Evolutionary conservation across 495 filamentous ascomycete species (phyloP), one percentile per base, ranked within the genome.

Genomic region (Aspergillus bertholletiae): DNA sequence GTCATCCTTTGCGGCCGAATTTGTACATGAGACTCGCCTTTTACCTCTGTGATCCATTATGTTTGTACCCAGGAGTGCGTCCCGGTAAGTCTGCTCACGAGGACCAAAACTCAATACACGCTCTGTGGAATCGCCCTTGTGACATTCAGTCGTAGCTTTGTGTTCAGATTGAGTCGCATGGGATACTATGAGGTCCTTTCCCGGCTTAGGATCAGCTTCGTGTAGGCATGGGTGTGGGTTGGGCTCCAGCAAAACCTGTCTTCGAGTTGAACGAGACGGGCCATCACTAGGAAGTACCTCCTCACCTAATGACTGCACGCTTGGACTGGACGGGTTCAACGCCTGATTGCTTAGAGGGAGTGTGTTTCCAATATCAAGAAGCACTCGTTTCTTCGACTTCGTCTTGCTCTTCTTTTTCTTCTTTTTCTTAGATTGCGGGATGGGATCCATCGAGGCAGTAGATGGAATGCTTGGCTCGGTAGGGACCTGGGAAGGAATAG

Each of bases 401-500:
- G 53, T 56, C 3, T 55, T 56, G 21, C 40, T 46, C 11, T 51
- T 58, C n/a, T 58, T 61, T 22, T 50, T 55, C 40, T 57, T 59
- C 27, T 48, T 51, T 18, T 26, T 32, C 49, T 53, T 53, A 17
- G 50, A 23, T 22, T 2, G n/a, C n/a, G n/a, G 15, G 0, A 9
- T n/a, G 8, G 50, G 26, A 6, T 53, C 24, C 24, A 45, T 32
- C 17, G 17, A 1, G 3, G 8, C 37, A 18, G 37, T 18, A 11
- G 50, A n/a, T 17, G 26, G 1, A 17, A n/a, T 28, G 17, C 4
- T 21, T 17, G n/a, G n/a, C 26, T 21, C 47, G 22, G 12, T 11
- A 43, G 39, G 39, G 7, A 17, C 18, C 11, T 28, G 4, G 26
- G 26, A 8, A 28, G 26, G 26, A 28, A 28, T 4, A 28, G 4